Percentiles rank a stretch among this genome's conserved stretches.
These are phyloP conservation scores for Syzygium aqueum DNA, from an alignment of 345 rosid genomes.

Conservation along the genomic window DNA sequence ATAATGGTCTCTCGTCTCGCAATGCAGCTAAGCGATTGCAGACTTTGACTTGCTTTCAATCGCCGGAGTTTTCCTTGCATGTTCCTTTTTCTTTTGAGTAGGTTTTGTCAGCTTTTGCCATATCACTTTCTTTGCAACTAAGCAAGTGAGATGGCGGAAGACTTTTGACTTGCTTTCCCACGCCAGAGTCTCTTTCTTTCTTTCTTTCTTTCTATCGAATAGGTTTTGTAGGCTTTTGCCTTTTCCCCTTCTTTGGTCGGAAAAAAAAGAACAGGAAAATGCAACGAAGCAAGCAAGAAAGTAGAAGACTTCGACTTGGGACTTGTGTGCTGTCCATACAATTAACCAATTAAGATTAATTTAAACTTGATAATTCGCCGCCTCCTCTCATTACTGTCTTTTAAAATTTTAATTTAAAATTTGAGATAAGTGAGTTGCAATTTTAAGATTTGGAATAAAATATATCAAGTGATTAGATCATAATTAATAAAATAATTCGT, in stretches of 20 bases:
- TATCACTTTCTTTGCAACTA: background rate
- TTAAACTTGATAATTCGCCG: background rate
- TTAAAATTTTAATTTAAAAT: too few species aligned
- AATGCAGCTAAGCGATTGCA: background rate
- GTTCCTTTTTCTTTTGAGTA: background rate
- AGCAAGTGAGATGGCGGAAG: background rate
- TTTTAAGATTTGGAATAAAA: background rate
- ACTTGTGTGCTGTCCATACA: too few species aligned
- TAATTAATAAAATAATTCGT: too few species aligned
- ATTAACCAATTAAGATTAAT: too few species aligned
- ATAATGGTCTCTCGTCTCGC: background rate
- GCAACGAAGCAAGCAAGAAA: too few species aligned
- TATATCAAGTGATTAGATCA: background rate
- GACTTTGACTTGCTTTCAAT: background rate
- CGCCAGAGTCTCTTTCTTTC: background rate
- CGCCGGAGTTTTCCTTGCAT: background rate
- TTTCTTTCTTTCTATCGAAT: background rate
- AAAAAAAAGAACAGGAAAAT: too few species aligned
- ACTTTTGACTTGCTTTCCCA: background rate
- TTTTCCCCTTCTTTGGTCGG: too few species aligned
- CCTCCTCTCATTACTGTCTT: background rate
- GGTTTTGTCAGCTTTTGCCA: background rate
- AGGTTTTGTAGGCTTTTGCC: too few species aligned
- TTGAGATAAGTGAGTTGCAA: background rate
- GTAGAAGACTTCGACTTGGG: too few species aligned